Base-by-base conservation (phyloP, 2,329 filamentous ascomycete genomes). In the Chrysoporthe deuterocubensis region DNA sequence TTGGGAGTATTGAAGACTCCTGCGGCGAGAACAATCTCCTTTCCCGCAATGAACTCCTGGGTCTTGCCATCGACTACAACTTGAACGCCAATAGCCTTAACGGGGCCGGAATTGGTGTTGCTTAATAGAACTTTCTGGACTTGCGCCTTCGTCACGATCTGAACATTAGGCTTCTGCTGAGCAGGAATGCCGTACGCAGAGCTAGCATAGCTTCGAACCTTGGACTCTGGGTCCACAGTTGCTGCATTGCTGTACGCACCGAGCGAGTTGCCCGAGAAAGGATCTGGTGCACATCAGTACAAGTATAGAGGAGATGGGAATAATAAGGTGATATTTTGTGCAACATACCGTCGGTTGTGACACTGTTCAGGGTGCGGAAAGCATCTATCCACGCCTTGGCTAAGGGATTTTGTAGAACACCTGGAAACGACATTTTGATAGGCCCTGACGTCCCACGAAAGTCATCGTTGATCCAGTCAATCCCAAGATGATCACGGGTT, bases 231-330 rank as follows among this genome's bases (percentile, higher is more conserved):
- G 56, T 73, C 70, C 1, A 74, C 68, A 1, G 70, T 73, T 14
- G 67, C 68, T 1, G 67, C 56, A 54, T 71, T 74, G 61, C 70
- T 73, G 57, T 73, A 74, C 4, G 69, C 73, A 11, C 73, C 72
- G n/a, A 72, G 64, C 1, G 70, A 71, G 13, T 61, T 72, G 4
- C 73, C 73, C 0, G 72, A 73, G 62, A 72, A 73, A 3, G 71
- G 72, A 69, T 74, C 43, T 26, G 26, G 26, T 26, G 26, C 26
- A 26, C 26, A 2, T 26, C 26, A 26, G 26, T 26, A 26, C 3
- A 54, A 60, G 34, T 6, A 52, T 7, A 16, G 26, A 26, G 26
- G 26, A 26, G 26, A 26, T 26, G 26, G 26, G 26, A 26, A 26
- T 0, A 26, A 26, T 26, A 26, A 26, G 26, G 26, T 26, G 26